phyloP scores from a whole-genome alignment of 2,329 filamentous ascomycete genomes.

The Mycocentrospora acerina region DNA sequence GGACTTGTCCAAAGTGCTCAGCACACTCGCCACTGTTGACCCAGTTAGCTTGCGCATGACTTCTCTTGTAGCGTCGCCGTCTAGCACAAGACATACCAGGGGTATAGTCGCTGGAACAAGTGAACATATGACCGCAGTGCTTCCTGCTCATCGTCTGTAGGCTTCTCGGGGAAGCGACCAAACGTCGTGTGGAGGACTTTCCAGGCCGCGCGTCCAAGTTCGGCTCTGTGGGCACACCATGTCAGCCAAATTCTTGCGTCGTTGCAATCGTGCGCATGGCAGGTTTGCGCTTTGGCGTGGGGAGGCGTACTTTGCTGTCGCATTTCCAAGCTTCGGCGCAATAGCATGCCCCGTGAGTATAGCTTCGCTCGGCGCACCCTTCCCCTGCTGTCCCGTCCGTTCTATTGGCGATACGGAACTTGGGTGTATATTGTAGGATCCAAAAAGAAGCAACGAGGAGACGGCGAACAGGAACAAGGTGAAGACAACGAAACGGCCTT shows the following conservation, averaged over 20 bases:
- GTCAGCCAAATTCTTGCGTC: conserved; percentile 20
- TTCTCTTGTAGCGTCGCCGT: conserved; percentile 13
- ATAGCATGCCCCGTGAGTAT: conserved; percentile 68
- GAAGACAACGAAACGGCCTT: conserved; percentile 43
- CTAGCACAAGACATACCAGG: conserved; percentile 51
- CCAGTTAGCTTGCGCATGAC: conserved; percentile 27
- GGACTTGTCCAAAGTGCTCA: conserved; percentile 61
- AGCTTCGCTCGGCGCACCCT: conserved; percentile 24
- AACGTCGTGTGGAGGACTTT: conserved; percentile 68
- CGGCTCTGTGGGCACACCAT: conserved; percentile 49
- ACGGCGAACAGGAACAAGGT: conserved; percentile 58
- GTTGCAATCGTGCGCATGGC: conserved; percentile 5
- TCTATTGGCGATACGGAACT: conserved; percentile 22
- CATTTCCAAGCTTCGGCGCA: conserved; percentile 79
- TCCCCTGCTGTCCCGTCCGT: conserved; percentile 13
- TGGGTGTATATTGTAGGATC: conserved; percentile 54
- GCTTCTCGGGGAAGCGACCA: conserved; percentile 65
- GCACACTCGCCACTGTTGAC: conserved; percentile 62
- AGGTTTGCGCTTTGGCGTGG: conserved; percentile 4
- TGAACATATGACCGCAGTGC: conserved; percentile 63
- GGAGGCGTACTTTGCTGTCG: conserved; percentile 63
- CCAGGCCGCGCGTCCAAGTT: conserved; percentile 66
- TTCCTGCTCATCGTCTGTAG: conserved; percentile 60
- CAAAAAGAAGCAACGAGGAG: conserved; percentile 61
- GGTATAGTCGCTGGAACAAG: conserved; percentile 65